A percentile compares a stretch with the other conserved stretches of the same genome.
These are phyloP conservation scores for Hypoxylon sp. DNA, from an alignment of 2,329 filamentous ascomycete genomes.

Conservation along the genomic window DNA sequence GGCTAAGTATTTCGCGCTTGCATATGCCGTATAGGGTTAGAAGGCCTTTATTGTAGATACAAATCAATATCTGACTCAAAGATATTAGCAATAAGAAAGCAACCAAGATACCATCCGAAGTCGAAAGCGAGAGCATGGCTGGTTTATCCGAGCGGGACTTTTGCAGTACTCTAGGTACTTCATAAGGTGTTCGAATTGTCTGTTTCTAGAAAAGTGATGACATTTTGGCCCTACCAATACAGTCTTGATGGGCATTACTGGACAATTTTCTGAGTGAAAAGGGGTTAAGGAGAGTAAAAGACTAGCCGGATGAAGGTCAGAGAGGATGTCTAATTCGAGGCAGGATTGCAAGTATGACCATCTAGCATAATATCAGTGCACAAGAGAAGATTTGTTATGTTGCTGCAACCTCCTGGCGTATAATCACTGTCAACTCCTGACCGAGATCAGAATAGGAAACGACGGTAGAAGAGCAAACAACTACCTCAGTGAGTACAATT, in stretches of 20 bases:
- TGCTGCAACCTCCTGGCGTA: background rate
- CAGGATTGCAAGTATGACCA: too few relatives aligned
- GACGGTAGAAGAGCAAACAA: background rate
- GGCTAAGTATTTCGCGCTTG: slow-evolving; percentile 18
- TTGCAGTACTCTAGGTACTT: background rate
- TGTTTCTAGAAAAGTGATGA: background rate
- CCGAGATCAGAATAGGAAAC: background rate
- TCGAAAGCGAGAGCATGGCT: background rate
- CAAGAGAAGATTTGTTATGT: background rate
- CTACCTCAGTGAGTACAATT: too few relatives aligned
- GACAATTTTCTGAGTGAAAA: background rate
- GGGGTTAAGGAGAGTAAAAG: background rate
- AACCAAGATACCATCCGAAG: background rate
- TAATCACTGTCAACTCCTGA: background rate
- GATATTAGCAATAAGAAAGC: background rate
- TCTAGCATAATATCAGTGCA: background rate
- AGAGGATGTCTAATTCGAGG: background rate
- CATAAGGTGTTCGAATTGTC: too few relatives aligned
- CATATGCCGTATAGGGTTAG: slow-evolving; percentile 25
- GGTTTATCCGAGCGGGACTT: background rate
- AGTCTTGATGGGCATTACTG: background rate
- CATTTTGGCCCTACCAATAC: background rate
- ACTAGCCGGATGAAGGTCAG: background rate
- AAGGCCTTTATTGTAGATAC: background rate
- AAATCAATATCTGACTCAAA: background rate